Base-by-base conservation (phyloP, 2,329 filamentous ascomycete genomes). In the Juglanconis sp. region DNA sequence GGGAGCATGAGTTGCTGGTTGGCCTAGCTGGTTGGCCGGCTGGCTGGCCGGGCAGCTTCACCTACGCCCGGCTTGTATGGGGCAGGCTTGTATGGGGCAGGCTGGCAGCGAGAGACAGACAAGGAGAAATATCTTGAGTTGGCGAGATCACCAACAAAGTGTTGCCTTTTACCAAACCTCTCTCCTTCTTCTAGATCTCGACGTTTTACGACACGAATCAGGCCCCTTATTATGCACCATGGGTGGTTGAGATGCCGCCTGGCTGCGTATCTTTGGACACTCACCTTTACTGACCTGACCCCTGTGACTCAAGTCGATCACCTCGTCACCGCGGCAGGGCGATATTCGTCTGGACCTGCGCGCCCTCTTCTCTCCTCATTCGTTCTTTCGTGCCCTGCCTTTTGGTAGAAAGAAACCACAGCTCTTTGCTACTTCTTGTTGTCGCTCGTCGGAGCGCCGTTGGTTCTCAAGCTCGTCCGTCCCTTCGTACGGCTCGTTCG, bases 141-240 rank as follows among this genome's bases (percentile, higher is more conserved):
- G 24, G 24, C 24, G 24, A 31, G 10, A n/a, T 31, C 17, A 44
- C 46, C 17, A 56, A 8, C 38, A 35, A 15, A 15, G 11, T 49
- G 31, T 49, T 54, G 49, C 34, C 47, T 61, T 44, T 54, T 44
- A 8, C 34, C 13, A 24, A 9, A 36, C 17, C 15, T 54, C 24
- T 24, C 17, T n/a, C 42, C 24, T 38, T 30, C 24, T 49, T 58
- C 35, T 40, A 48, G 30, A 40, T 40, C 40, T 56, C 47, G 44
- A 46, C 47, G 8, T 42, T 47, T 49, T 10, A 31, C 40, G 44
- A 13, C 44, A 49, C 60, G 47, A 62, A 62, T 59, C 48, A 59
- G 31, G 54, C 32, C 35, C 32, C 31, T 50, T 44, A 47, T 51
- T 30, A 42, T 49, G 31, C 36, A 36, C 57, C 40, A 30, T 59